Evolutionary conservation across 768 basidiomycete genomes (phyloP).

Genomic region (Cystofilobasidium bisporidii): DNA sequence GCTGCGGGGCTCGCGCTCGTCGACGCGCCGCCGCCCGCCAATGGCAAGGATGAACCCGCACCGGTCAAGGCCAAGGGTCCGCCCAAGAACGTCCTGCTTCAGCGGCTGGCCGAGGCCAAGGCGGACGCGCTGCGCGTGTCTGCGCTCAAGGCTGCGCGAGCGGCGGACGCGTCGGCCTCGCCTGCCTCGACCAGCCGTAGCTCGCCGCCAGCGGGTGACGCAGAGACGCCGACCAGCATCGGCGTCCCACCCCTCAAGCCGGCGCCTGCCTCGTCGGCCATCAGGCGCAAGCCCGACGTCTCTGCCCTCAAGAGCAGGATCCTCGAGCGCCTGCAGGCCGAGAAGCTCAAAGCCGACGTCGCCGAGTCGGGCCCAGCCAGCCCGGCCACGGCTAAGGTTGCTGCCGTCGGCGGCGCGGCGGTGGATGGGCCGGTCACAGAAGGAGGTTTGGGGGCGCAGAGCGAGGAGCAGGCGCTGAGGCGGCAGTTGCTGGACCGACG

Average conservation of each 20-base stretch:
- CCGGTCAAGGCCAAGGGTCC: not conserved
- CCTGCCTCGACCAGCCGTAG: not conserved
- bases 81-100: constrained; percentile 17
- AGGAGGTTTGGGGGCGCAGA: not conserved
- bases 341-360: constrained; percentile 6
- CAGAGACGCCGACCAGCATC: not conserved
- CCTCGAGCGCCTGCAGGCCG: constrained; percentile 16
- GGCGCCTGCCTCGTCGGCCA: not conserved
- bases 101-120: constrained; percentile 22
- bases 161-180: not conserved
- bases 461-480: constrained; percentile 8
- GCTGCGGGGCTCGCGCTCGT: not conserved
- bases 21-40: no score
- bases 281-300: constrained; percentile 9
- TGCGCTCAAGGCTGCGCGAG: no score
- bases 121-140: constrained; percentile 15
- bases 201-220: no score
- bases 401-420: not conserved
- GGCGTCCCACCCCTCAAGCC: not conserved
- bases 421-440: not conserved
- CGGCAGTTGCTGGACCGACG: not conserved
- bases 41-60: no score
- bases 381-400: not conserved
- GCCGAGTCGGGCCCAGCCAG: no score
- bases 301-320: constrained; percentile 14